Conservation (phyloP, 106 monocot genomes). For the Agapanthus africanus region DNA sequence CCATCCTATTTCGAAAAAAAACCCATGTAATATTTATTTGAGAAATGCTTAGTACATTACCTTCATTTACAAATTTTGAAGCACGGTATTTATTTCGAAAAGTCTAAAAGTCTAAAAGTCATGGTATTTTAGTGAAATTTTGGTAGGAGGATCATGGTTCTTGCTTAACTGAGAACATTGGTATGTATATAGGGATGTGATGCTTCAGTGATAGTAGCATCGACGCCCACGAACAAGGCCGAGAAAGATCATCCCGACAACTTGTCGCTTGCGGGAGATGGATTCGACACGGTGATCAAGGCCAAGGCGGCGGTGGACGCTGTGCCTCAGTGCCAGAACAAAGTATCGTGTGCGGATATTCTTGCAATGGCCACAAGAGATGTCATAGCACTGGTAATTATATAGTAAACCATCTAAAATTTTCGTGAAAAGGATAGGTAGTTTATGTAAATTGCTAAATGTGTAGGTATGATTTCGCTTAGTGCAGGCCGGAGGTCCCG, state of each 20-base stretch:
- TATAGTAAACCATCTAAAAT: too few relatives aligned
- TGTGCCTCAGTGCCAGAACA: conserved; percentile 40
- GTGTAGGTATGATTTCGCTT: background rate
- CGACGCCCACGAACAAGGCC: conserved; percentile 32
- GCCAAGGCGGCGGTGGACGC: conserved; percentile 66
- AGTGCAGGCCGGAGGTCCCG: conserved; percentile 63
- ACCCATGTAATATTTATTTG: too few relatives aligned
- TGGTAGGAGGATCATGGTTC: too few relatives aligned
- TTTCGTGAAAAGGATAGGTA: too few relatives aligned
- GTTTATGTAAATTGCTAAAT: background rate
- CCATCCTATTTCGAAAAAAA: too few relatives aligned
- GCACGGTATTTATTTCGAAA: too few relatives aligned
- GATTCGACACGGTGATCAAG: conserved; percentile 60
- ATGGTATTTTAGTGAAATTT: too few relatives aligned
- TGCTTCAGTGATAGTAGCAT: conserved; percentile 40
- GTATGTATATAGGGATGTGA: conserved; percentile 49
- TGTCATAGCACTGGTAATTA: conserved; percentile 37
- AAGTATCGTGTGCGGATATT: conserved; percentile 64
- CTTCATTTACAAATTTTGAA: too few relatives aligned
- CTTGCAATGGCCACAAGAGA: conserved; percentile 56
- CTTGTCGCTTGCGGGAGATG: conserved; percentile 56
- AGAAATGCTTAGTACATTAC: too few relatives aligned
- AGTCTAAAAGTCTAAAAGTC: too few relatives aligned
- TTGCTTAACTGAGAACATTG: too few relatives aligned
- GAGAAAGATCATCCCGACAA: conserved; percentile 56